phyloP scores from a whole-genome alignment of 371 early-diverging fungal genomes.

The Zopfochytrium polystomum region DNA sequence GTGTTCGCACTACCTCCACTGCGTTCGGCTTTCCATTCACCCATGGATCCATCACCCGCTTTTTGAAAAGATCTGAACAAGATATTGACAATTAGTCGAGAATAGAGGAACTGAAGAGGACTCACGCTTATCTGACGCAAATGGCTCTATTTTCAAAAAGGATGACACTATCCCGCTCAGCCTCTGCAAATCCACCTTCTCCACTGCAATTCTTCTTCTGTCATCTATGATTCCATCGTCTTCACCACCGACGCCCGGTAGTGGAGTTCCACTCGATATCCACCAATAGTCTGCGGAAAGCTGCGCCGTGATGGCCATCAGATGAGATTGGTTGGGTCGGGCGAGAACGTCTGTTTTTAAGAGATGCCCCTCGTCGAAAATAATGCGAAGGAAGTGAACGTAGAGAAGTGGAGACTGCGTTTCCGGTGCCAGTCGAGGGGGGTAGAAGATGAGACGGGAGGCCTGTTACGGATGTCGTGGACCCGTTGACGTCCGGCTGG shows the following conservation, averaged over 20 bases:
- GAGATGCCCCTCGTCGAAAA: constrained; percentile 73
- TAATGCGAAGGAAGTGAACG: constrained; percentile 70
- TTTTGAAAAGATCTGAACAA: background rate
- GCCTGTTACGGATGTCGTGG: background rate
- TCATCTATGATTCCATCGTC: background rate
- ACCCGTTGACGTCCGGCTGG: too few species aligned
- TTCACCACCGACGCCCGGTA: constrained; percentile 23
- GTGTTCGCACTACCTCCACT: constrained; percentile 35
- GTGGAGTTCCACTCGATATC: constrained; percentile 62
- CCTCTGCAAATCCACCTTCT: constrained; percentile 27
- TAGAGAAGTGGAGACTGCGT: constrained; percentile 61
- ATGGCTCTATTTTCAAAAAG: constrained; percentile 25
- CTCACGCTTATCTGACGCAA: background rate
- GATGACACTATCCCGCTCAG: constrained; percentile 21
- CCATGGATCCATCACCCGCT: constrained; percentile 3
- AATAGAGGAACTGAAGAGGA: background rate
- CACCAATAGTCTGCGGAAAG: constrained; percentile 66
- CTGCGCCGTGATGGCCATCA: constrained; percentile 50
- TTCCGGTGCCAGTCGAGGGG: background rate
- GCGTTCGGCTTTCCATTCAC: background rate
- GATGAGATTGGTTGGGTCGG: constrained; percentile 21
- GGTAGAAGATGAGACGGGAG: background rate
- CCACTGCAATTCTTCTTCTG: constrained; percentile 12
- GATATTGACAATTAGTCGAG: constrained; percentile 3
- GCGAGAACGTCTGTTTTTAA: constrained; percentile 37